phyloP scores from a whole-genome alignment of 2,329 filamentous ascomycete species.

The Kalmusia sp. region DNA sequence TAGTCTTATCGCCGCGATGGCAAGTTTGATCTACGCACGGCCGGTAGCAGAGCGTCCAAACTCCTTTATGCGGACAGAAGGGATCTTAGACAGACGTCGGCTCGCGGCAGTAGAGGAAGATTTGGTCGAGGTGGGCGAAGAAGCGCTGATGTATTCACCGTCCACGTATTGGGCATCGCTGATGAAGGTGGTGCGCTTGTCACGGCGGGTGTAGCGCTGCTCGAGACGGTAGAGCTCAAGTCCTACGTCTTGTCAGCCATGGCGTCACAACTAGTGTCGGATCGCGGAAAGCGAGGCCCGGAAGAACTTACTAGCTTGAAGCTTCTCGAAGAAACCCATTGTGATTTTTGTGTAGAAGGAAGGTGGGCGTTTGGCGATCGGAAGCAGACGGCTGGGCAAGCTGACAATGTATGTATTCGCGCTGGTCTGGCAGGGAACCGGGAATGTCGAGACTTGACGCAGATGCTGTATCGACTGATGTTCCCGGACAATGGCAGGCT shows the following conservation, averaged over 20 bases:
- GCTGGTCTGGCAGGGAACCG: constrained; percentile 18
- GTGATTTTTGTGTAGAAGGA: constrained; percentile 17
- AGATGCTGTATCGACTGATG: constrained; percentile 11
- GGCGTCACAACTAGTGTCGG: not conserved
- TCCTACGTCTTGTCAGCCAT: constrained; percentile 52
- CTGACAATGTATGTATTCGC: constrained; percentile 26
- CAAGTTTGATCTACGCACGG: constrained; percentile 23
- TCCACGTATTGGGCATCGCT: constrained; percentile 92
- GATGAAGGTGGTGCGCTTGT: constrained; percentile 87
- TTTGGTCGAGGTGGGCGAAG: constrained; percentile 41
- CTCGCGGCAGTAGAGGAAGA: constrained; percentile 27
- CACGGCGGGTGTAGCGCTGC: constrained; percentile 90
- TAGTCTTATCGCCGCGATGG: too few relatives aligned
- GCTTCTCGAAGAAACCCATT: constrained; percentile 49
- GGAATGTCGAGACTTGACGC: constrained; percentile 12
- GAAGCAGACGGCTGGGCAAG: constrained; percentile 10
- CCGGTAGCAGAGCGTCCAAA: constrained; percentile 35
- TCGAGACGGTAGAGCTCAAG: constrained; percentile 94
- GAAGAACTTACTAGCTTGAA: constrained; percentile 48
- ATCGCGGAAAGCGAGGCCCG: not conserved
- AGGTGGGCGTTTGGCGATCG: constrained; percentile 5
- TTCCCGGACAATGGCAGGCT: not conserved
- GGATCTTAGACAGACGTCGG: constrained; percentile 45
- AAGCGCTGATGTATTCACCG: constrained; percentile 86
- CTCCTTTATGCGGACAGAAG: constrained; percentile 41